Conservation (phyloP, 441 rosid genomes). For the Corymbia citriodora region DNA sequence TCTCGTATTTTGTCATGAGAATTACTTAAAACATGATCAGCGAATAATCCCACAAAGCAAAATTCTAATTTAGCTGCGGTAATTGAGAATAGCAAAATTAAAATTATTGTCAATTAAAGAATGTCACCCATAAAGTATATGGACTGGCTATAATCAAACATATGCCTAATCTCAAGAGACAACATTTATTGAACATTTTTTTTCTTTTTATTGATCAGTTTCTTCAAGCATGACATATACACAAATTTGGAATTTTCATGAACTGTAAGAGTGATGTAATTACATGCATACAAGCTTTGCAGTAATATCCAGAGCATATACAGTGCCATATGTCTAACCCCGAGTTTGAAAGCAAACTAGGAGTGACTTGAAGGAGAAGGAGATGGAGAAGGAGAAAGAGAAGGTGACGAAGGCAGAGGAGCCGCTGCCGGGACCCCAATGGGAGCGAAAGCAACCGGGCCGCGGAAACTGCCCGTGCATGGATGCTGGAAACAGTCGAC, state of each 20-base stretch:
- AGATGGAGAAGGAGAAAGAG: constrained; percentile 25
- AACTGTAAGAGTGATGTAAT: neutral
- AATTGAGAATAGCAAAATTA: neutral
- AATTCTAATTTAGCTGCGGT: neutral
- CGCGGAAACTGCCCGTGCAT: neutral
- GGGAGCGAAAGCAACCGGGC: constrained; percentile 11
- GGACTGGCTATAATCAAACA: neutral
- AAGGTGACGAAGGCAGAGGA: constrained; percentile 17
- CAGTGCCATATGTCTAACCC: neutral
- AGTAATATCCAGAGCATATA: neutral
- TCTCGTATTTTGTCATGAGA: neutral
- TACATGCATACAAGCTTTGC: neutral
- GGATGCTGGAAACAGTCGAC: constrained; percentile 8
- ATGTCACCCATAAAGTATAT: neutral
- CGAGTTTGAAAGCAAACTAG: constrained; percentile 1
- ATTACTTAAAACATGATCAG: neutral
- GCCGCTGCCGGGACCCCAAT: constrained; percentile 24
- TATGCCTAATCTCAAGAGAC: neutral
- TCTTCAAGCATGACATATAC: neutral
- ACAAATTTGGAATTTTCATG: neutral
- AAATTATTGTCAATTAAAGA: neutral
- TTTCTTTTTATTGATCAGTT: neutral
- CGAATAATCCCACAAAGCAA: neutral
- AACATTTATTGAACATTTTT: neutral
- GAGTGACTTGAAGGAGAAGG: constrained; percentile 41